A percentile compares a stretch with the other conserved stretches of the same genome.
phyloP scores from a whole-genome alignment of 306 rosid species.

The Erythrophleum fordii region DNA sequence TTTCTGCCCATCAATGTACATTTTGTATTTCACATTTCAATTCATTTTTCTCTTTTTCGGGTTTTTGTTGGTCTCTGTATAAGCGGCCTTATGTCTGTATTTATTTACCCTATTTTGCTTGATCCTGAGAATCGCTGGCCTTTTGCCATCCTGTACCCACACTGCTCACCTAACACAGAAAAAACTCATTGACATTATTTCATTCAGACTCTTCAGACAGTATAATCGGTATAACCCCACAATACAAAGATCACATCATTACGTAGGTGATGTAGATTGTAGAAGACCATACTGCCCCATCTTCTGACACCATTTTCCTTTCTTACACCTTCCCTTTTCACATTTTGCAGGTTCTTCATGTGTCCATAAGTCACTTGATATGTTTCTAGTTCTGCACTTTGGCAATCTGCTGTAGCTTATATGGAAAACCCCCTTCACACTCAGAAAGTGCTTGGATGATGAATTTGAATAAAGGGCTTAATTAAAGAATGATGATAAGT shows the following conservation, averaged over 20 bases:
- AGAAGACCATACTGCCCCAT: background rate
- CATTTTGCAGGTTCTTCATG: background rate
- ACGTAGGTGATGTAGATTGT: background rate
- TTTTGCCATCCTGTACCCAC: conserved; percentile 39
- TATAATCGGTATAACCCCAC: conserved; percentile 41
- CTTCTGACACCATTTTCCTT: background rate
- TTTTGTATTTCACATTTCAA: conserved; percentile 18
- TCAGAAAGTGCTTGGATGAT: background rate
- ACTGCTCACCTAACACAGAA: conserved; percentile 40
- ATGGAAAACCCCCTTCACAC: conserved; percentile 16
- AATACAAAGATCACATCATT: conserved; percentile 45
- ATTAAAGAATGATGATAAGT: background rate
- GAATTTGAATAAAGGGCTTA: background rate
- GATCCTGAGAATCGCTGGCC: conserved; percentile 31
- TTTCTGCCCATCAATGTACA: background rate
- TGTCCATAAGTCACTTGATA: background rate
- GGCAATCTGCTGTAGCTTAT: too few species aligned
- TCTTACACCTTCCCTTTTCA: background rate
- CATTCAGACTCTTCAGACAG: conserved; percentile 39
- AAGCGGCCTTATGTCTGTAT: conserved; percentile 44
- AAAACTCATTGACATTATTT: conserved; percentile 39
- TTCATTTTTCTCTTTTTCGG: background rate
- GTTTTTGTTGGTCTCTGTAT: conserved; percentile 43
- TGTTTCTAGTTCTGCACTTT: background rate
- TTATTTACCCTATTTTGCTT: conserved; percentile 41